Evolutionary conservation across 495 filamentous ascomycete species (phyloP), one percentile per base, ranked within the genome.

Genomic region (Cercophora scortea): DNA sequence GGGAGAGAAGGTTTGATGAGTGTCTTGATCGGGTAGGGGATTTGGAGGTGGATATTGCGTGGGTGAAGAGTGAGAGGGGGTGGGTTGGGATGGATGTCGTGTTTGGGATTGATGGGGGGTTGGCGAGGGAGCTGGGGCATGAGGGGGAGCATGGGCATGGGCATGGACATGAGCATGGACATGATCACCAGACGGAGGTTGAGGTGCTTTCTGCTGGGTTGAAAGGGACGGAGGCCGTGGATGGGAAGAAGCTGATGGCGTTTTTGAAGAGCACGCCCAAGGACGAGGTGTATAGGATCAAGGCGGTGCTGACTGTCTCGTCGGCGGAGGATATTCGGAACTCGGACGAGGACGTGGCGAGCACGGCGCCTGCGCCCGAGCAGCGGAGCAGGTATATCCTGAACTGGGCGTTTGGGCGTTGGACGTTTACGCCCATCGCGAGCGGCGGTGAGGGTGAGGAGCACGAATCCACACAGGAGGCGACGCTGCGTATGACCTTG

Each of bases 341-440:
- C 39, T 87, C 83, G 15, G 78, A 83, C 47, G 80, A 78, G 41
- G 77, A 79, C 8, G 55, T 55, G 2, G 45, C 33, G 10, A 32
- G 53, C 32, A 18, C 41, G 43, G 56, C 40, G 13, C 59, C 50
- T 52, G 10, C 39, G 49, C 34, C 46, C 33, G 18, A n/a, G n/a
- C n/a, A n/a, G n/a, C 57, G 53, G 17, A 60, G 50, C 4, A 59
- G 81, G 53, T 95, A 90, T 63, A 94, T 96, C 44, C 76, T 98
- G 42, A 98, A 98, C 64, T 97, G 93, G 93, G 94, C 93, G 0
- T 98, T 98, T 69, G 91, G 90, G 7, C 78, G 93, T 15, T 96
- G 93, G 93, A 95, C 81, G 2, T 92, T 88, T 61, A 92, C 90
- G 6, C 74, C 76, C 0, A 71, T 86, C 36, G 65, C 66, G 6